phyloP scores from a whole-genome alignment of 2,329 filamentous ascomycete genomes.

The Aspergillus pseudoviridinutans region DNA sequence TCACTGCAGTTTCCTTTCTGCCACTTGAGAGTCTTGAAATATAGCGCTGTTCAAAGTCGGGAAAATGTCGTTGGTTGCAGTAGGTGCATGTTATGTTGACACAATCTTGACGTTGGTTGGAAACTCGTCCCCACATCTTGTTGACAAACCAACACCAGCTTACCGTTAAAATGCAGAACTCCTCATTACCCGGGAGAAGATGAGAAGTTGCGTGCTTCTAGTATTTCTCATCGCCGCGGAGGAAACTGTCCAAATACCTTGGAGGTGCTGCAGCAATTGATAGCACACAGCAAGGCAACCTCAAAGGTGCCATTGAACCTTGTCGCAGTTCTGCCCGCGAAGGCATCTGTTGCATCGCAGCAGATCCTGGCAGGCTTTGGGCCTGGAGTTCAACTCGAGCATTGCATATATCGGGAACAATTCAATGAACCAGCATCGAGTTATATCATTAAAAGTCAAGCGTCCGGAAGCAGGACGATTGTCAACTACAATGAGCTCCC shows the following conservation, averaged over 20 bases:
- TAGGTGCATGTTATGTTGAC: slow-evolving; percentile 68
- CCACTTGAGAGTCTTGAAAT: background rate
- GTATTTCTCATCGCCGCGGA: slow-evolving; percentile 58
- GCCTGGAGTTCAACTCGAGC: slow-evolving; percentile 45
- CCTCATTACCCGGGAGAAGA: slow-evolving; percentile 66
- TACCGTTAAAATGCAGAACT: slow-evolving; percentile 16
- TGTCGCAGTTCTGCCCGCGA: slow-evolving; percentile 51
- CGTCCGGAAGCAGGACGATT: slow-evolving; percentile 61
- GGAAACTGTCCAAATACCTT: slow-evolving; percentile 71
- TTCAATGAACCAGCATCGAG: slow-evolving; percentile 59
- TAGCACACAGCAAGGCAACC: slow-evolving; percentile 22
- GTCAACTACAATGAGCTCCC: slow-evolving; percentile 65
- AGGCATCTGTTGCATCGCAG: slow-evolving; percentile 47
- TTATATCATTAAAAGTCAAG: slow-evolving; percentile 63
- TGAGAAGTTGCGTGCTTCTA: slow-evolving; percentile 65
- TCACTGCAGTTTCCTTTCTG: background rate
- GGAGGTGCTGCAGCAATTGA: slow-evolving; percentile 64
- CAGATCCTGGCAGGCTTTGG: slow-evolving; percentile 56
- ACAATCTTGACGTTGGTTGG: slow-evolving; percentile 60
- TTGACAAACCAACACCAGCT: background rate
- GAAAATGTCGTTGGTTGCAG: slow-evolving; percentile 56
- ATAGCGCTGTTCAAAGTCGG: background rate
- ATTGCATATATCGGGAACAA: slow-evolving; percentile 58
- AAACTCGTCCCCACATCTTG: slow-evolving; percentile 1
- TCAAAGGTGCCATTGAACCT: slow-evolving; percentile 31